Evolutionary conservation across 495 filamentous ascomycete species (phyloP), one percentile per base, ranked within the genome.

Genomic region (Neurospora intermedia): DNA sequence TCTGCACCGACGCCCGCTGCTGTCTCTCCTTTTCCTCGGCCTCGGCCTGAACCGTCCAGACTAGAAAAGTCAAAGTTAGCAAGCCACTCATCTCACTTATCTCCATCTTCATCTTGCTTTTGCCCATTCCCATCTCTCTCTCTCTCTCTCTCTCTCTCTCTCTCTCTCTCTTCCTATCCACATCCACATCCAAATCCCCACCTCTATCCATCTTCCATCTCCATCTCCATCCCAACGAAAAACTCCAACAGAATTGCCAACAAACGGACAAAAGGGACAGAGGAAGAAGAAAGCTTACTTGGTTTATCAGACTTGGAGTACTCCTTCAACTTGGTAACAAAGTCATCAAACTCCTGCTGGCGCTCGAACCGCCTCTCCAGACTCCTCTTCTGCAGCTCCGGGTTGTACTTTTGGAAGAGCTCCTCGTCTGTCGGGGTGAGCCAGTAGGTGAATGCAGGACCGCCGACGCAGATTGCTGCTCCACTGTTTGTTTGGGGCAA

Each of bases 261-360:
- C 54, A 6, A 16, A 62, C 18, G 15, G 10, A 11, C 38, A 43
- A 35, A 39, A 31, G 23, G 54, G 5, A 31, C 23, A 62, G 20
- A 54, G 0, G 23, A 6, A 3, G 7, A 48, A n/a, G 1, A 31
- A 31, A 31, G 77, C 84, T 35, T 78, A 84, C 81, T 96, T 46
- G 92, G 92, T 82, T 96, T 97, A 78, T 94, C 89, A 1, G 91
- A 94, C 81, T 95, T 97, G 10, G 93, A 92, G 84, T 94, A 92
- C 76, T 94, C 87, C 86, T 94, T 97, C 79, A 99, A 82, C 76
- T 89, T 90, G 38, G 73, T 85, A 42, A 98, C 90, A 77, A 96
- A 98, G 72, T 94, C 88, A 76, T 96, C 91, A 79, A 97, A 95
- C 31, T 97, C 94, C 83, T 96, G 86, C 75, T 93, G 88, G 71